These are phyloP conservation scores for Podosphaera fusca DNA, from an alignment of 2,329 filamentous ascomycete species.

Conservation along the genomic window DNA sequence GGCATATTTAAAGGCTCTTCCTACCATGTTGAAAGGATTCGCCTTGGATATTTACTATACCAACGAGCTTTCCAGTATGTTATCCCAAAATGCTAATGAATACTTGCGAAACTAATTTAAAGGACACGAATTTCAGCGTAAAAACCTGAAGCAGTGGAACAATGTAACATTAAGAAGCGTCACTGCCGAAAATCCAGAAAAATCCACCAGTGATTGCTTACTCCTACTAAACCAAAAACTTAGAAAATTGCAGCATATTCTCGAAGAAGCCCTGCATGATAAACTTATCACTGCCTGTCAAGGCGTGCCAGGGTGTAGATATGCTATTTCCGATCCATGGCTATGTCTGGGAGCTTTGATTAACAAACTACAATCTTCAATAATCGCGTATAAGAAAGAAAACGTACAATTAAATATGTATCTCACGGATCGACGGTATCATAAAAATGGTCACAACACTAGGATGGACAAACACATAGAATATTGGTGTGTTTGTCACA, in stretches of 20 bases:
- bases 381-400: constrained; percentile 1
- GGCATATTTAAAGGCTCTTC: not conserved
- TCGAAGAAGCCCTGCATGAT: not conserved
- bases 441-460: not conserved
- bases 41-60: constrained; percentile 2
- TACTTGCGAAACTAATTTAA: constrained; percentile 1
- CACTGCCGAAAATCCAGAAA: not conserved
- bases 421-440: not conserved
- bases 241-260: not conserved
- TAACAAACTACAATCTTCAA: not conserved
- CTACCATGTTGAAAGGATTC: constrained; percentile 3
- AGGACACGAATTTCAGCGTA: constrained; percentile 1
- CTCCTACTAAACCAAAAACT: not conserved
- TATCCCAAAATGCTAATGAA: not conserved
- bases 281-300: constrained; percentile 2
- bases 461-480: not conserved
- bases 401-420: not conserved
- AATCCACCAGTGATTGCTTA: not conserved
- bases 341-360: not conserved
- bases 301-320: constrained; percentile 2
- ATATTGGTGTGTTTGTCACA: not conserved
- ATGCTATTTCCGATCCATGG: not conserved
- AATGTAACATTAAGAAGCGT: not conserved
- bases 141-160: not conserved
- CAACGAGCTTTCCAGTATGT: not conserved